Evolutionary conservation across 2,329 filamentous ascomycete genomes (phyloP), one percentile per base, ranked within the genome.

Genomic region (Colletotrichum incanum): DNA sequence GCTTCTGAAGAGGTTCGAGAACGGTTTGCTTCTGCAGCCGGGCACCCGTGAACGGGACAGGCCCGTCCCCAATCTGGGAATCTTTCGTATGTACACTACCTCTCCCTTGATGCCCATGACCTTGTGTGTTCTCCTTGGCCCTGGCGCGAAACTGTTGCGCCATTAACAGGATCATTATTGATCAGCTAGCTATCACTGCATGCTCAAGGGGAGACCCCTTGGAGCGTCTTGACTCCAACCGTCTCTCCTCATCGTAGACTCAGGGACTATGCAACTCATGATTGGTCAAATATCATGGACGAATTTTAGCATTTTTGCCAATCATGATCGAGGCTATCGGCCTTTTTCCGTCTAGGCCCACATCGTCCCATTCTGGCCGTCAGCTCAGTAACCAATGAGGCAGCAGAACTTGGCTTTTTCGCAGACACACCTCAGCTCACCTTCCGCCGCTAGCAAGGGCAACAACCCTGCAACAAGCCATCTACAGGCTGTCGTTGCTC

Each of bases 371-470:
- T 43, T 71, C 49, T 67, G 76, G 74, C 76, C 74, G 58, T 52
- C 58, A 67, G 49, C 43, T 45, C 71, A 71, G 52, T 45, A 52
- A 31, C 80, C 80, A 82, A 82, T 82, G 75, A 80, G 68, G 61
- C 39, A 58, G 67, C 75, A 72, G 73, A 80, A 62, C 61, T 61
- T 52, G 76, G 76, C 70, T 69, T 79, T 75, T 80, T 74, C 73
- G 75, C 74, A 77, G 76, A 79, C 77, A 80, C 76, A 77, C 79
- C 79, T 81, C 78, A 79, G 78, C 76, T 79, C 76, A 77, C 75
- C 74, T 71, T 77, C 77, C 74, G 74, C 77, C 77, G 78, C 74
- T 76, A 75, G 67, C 67, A 58, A 72, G 73, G 74, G 74, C 72
- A 67, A 69, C 73, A 76, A 76, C 75, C 76, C 76, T 73, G 77